Conservation (phyloP, 352 stramenopile species). For the Poterioochromonas sp. region DNA sequence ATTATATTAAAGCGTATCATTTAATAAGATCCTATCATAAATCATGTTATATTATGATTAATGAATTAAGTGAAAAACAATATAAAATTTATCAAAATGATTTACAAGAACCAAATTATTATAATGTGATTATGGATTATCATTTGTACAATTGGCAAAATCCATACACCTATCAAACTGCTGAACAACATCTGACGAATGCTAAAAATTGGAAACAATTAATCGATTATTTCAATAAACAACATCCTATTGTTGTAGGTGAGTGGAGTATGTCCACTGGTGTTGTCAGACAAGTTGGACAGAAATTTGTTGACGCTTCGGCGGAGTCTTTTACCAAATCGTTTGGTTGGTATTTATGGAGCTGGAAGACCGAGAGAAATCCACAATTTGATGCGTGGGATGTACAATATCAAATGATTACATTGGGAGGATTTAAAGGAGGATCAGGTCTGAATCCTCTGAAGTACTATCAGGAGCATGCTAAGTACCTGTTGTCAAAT, state of each 20-base stretch:
- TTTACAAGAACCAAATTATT: not conserved
- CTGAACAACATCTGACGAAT: not conserved
- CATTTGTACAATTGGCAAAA: constrained; percentile 20
- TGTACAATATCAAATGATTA: constrained; percentile 24
- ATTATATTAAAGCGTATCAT: not conserved
- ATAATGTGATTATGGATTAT: constrained; percentile 3
- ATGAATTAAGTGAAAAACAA: not conserved
- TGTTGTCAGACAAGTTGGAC: not conserved
- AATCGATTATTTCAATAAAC: not conserved
- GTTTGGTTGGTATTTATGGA: constrained; percentile 22
- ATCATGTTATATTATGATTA: not conserved
- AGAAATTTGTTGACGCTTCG: not conserved
- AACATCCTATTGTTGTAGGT: not conserved
- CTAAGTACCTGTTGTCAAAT: too few species aligned
- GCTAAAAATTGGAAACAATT: not conserved
- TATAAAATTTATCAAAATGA: not conserved
- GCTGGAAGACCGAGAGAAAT: not conserved
- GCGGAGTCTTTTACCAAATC: not conserved
- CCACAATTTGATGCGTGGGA: constrained; percentile 9
- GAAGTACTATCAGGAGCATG: too few species aligned
- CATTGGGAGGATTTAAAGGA: too few species aligned
- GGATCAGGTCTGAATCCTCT: too few species aligned
- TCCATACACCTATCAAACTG: not conserved
- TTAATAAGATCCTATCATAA: not conserved
- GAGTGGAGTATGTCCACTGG: constrained; percentile 10